phyloP scores from a whole-genome alignment of 305 asterid genomes.

The Fraxinus ornus region DNA sequence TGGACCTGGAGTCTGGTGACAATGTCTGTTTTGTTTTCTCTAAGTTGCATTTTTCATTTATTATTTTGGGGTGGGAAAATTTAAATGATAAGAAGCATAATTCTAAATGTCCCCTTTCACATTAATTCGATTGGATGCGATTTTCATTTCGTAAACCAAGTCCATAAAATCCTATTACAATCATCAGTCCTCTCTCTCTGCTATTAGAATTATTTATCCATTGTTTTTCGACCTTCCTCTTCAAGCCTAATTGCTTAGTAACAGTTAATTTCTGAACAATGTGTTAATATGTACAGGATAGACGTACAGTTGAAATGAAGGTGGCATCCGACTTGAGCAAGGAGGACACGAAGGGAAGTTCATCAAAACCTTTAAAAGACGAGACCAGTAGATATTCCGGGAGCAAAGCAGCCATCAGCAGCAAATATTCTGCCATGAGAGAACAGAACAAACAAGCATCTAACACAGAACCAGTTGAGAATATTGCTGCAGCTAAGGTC shows the following conservation, averaged over 20 bases:
- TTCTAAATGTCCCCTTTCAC: neutral
- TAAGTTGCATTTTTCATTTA: neutral
- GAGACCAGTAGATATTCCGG: slow-evolving; percentile 55
- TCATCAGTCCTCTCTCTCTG: neutral
- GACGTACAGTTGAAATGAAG: slow-evolving; percentile 52
- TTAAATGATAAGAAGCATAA: neutral
- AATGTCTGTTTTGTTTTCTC: slow-evolving; percentile 42
- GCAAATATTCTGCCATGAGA: slow-evolving; percentile 73
- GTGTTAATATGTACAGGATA: slow-evolving; percentile 44
- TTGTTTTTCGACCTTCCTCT: neutral
- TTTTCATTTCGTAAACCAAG: neutral
- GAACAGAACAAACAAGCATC: slow-evolving; percentile 58
- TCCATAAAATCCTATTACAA: neutral
- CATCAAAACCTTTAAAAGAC: slow-evolving; percentile 60
- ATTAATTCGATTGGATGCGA: neutral
- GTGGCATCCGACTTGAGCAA: slow-evolving; percentile 35
- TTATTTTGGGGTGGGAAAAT: neutral
- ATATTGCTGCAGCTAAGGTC: slow-evolving; percentile 64
- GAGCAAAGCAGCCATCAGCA: slow-evolving; percentile 73
- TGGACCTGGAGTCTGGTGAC: slow-evolving; percentile 74
- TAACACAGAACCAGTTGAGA: slow-evolving; percentile 43
- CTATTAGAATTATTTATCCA: neutral
- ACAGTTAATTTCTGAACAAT: neutral
- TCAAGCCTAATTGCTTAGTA: neutral
- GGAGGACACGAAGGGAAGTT: slow-evolving; percentile 61